These are phyloP conservation scores for Aspergillus alliaceus DNA, from an alignment of 2,329 filamentous ascomycete genomes.

Conservation along the genomic window DNA sequence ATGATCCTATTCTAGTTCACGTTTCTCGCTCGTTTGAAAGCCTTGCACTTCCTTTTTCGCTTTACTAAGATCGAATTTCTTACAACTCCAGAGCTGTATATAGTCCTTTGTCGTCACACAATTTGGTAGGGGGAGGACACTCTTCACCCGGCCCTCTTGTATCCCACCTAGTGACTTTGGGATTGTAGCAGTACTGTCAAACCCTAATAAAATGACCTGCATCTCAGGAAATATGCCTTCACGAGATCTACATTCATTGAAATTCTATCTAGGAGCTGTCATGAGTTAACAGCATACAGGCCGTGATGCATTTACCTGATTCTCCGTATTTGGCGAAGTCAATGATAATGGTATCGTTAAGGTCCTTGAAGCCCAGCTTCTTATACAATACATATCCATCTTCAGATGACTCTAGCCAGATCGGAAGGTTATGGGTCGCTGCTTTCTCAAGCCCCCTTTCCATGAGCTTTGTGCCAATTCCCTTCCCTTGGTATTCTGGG, in stretches of 20 bases:
- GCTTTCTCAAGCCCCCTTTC: neutral
- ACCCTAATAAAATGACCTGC: too few relatives aligned
- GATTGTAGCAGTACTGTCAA: too few relatives aligned
- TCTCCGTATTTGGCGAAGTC: neutral
- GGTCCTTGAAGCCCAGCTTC: slow-evolving; percentile 1
- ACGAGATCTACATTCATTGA: neutral
- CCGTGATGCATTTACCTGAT: neutral
- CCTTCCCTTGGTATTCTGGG: neutral
- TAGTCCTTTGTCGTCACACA: neutral
- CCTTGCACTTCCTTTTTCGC: neutral
- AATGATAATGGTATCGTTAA: neutral
- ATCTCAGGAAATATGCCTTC: too few relatives aligned
- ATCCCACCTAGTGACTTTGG: too few relatives aligned
- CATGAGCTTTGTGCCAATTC: neutral
- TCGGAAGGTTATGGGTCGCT: neutral
- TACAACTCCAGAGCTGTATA: neutral
- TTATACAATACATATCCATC: slow-evolving; percentile 1
- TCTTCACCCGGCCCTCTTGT: neutral
- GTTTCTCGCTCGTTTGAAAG: too few relatives aligned
- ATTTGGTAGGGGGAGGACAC: neutral
- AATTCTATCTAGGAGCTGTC: neutral
- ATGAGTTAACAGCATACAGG: neutral
- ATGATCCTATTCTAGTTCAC: too few relatives aligned
- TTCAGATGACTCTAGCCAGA: neutral
- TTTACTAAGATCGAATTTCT: neutral